Percentiles rank a stretch among this genome's conserved stretches.
phyloP scores from a whole-genome alignment of 257 asterid genomes.

The Rauvolfia tetraphylla region DNA sequence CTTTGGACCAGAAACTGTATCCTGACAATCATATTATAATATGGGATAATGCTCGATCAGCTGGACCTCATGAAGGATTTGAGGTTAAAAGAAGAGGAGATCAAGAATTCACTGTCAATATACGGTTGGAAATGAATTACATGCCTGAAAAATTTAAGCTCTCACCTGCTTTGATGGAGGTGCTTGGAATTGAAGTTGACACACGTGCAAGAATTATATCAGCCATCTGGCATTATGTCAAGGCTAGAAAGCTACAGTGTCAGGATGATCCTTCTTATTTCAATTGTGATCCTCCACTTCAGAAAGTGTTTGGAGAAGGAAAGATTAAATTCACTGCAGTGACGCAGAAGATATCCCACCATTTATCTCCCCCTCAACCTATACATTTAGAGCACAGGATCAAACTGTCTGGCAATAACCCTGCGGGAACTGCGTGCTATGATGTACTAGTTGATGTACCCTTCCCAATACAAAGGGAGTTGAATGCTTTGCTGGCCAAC shows the following conservation, averaged over 20 bases:
- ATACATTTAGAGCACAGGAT: constrained; percentile 90
- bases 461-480: constrained; percentile 86
- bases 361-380: constrained; percentile 81
- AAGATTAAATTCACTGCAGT: constrained; percentile 78
- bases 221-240: constrained; percentile 89
- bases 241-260: constrained; percentile 88
- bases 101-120: constrained; percentile 76
- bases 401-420: constrained; percentile 80
- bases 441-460: constrained; percentile 90
- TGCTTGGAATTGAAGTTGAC: constrained; percentile 89
- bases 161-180: constrained; percentile 73
- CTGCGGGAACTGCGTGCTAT: constrained; percentile 88
- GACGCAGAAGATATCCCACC: constrained; percentile 71
- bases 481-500: constrained; percentile 75
- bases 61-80: constrained; percentile 96
- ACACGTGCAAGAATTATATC: constrained; percentile 89
- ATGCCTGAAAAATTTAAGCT: constrained; percentile 84
- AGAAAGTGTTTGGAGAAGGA: constrained; percentile 74
- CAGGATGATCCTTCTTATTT: constrained; percentile 81
- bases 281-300: constrained; percentile 88
- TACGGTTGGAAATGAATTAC: constrained; percentile 83
- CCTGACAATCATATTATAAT: constrained; percentile 86
- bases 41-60: constrained; percentile 86
- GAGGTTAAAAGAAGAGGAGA: constrained; percentile 96
- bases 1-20: constrained; percentile 82